Conservation (phyloP, 495 filamentous ascomycete species). For the Talaromyces adpressus region DNA sequence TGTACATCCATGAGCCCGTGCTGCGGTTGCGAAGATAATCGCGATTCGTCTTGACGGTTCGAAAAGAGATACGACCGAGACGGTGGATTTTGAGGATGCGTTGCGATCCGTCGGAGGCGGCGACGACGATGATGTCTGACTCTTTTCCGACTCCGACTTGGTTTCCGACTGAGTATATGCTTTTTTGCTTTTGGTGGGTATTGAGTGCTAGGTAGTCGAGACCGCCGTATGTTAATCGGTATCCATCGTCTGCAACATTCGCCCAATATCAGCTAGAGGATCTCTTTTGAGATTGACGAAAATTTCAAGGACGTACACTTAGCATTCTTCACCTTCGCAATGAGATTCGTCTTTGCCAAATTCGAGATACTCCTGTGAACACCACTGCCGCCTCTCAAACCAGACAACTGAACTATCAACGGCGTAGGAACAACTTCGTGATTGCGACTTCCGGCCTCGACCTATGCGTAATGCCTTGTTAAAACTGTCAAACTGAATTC, state of each 20-base stretch:
- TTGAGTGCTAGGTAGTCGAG: slow-evolving; percentile 94
- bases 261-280: no score
- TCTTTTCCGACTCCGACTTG: slow-evolving; percentile 97
- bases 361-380: slow-evolving; percentile 84
- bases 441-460: slow-evolving; percentile 89
- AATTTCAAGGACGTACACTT: slow-evolving; percentile 67
- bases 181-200: slow-evolving; percentile 68
- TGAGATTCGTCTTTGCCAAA: slow-evolving; percentile 86
- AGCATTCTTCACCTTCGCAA: slow-evolving; percentile 88
- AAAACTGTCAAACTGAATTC: slow-evolving; percentile 19
- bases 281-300: no score
- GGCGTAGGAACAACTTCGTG: slow-evolving; percentile 93
- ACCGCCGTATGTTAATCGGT: slow-evolving; percentile 93
- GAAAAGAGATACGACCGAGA: slow-evolving; percentile 93
- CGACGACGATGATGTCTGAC: slow-evolving; percentile 90
- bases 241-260: slow-evolving; percentile 98
- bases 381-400: slow-evolving; percentile 72
- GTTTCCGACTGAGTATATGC: slow-evolving; percentile 85
- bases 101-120: slow-evolving; percentile 55
- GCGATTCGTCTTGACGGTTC: slow-evolving; percentile 87
- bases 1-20: slow-evolving; percentile 91
- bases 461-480: slow-evolving; percentile 44
- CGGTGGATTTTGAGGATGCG: slow-evolving; percentile 88
- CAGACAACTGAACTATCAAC: slow-evolving; percentile 75
- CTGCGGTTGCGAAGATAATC: slow-evolving; percentile 85